phyloP scores from a whole-genome alignment of 257 asterid species.

The Sherardia arvensis region DNA sequence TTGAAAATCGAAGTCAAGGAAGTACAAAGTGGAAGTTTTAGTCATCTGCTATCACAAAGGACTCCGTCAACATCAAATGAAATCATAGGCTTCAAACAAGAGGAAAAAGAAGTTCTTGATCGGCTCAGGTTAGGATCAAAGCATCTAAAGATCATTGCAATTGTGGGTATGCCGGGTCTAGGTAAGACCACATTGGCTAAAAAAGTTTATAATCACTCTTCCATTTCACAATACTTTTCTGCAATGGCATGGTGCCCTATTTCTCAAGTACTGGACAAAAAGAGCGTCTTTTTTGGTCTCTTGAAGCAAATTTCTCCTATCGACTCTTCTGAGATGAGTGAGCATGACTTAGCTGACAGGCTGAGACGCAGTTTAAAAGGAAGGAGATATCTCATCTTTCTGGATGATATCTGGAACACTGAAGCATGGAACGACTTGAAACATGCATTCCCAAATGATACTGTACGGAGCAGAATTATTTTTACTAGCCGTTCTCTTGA shows the following conservation, averaged over 20 bases:
- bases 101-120: background rate
- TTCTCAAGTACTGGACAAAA: slow-evolving; percentile 2
- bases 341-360: background rate
- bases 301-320: background rate
- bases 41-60: background rate
- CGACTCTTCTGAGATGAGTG: background rate
- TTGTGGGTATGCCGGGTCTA: slow-evolving; percentile 5
- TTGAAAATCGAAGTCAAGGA: background rate
- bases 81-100: background rate
- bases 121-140: background rate
- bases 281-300: background rate
- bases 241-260: background rate
- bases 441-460: background rate
- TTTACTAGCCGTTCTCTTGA: background rate
- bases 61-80: background rate
- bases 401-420: background rate
- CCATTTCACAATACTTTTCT: background rate
- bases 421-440: background rate
- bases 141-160: background rate
- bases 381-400: background rate
- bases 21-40: background rate
- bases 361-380: background rate
- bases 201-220: background rate
- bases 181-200: slow-evolving; percentile 12
- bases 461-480: background rate